These are phyloP conservation scores for Dendrobium chrysotoxum DNA, from an alignment of 106 monocot species.

Conservation along the genomic window DNA sequence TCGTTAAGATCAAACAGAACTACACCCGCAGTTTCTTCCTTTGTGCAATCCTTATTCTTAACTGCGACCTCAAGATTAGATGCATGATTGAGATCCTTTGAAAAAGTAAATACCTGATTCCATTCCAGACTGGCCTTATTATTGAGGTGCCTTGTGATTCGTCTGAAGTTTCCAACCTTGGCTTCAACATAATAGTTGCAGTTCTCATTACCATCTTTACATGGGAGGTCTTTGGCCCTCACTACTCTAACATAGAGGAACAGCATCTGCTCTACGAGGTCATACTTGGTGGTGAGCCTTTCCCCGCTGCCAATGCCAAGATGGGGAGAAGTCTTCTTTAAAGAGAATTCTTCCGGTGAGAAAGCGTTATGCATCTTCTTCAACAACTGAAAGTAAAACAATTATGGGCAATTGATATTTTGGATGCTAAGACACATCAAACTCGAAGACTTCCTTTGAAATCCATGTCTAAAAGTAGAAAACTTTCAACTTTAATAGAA, in stretches of 20 bases:
- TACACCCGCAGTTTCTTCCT: conserved; percentile 11
- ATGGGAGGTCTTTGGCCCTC: conserved; percentile 14
- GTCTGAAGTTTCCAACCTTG: conserved; percentile 3
- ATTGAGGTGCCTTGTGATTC: conserved; percentile 1
- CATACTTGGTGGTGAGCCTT: conserved; percentile 18
- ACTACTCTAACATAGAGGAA: conserved; percentile 23
- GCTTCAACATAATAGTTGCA: conserved; percentile 4
- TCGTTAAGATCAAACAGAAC: conserved; percentile 20
- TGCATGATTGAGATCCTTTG: conserved; percentile 7
- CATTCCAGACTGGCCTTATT: neutral
- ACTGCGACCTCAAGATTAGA: conserved; percentile 14
- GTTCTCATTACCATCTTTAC: neutral
- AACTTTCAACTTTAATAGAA: neutral
- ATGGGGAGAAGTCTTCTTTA: conserved; percentile 10
- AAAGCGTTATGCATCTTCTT: conserved; percentile 5
- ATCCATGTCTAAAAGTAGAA: neutral
- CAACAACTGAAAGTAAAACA: neutral
- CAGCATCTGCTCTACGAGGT: conserved; percentile 26
- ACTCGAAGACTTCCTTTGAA: neutral
- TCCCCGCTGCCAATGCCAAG: conserved; percentile 8
- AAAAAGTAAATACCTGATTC: conserved; percentile 14
- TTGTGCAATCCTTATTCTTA: conserved; percentile 13
- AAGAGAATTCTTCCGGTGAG: conserved; percentile 10
- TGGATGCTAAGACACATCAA: too few relatives aligned
- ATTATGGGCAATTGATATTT: neutral